Conservation (phyloP, 75 land plant species). For the Pinus albicaulis region DNA sequence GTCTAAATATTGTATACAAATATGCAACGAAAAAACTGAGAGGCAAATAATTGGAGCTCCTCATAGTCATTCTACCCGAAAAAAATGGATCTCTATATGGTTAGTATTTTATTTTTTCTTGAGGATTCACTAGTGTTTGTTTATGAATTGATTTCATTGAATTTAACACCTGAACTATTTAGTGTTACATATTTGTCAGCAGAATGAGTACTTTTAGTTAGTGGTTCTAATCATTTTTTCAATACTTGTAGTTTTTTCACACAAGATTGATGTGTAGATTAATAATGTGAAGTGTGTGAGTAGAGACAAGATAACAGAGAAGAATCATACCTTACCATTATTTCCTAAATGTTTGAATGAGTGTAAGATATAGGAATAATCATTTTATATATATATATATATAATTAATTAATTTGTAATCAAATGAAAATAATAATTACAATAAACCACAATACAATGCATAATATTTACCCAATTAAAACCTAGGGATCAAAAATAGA, state of each 20-base stretch:
- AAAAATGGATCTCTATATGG: slow-evolving; percentile 94
- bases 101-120: slow-evolving; percentile 17
- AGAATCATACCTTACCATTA: background rate
- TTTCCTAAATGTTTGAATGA: background rate
- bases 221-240: background rate
- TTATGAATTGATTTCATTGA: background rate
- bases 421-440: no score
- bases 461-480: no score
- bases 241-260: background rate
- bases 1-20: slow-evolving; percentile 51
- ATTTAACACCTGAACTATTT: background rate
- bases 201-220: background rate
- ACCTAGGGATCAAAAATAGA: no score
- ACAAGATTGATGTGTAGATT: background rate
- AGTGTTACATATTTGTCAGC: background rate
- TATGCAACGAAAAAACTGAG: slow-evolving; percentile 41
- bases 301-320: background rate
- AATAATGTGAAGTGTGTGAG: background rate
- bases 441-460: no score
- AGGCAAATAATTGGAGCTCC: slow-evolving; percentile 74
- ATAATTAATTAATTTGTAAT: no score
- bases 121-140: no score
- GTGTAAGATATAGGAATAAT: no score
- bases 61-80: slow-evolving; percentile 87
- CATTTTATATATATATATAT: no score